These are phyloP conservation scores for Sporothrix brasiliensis DNA, from an alignment of 2,329 filamentous ascomycete species.

Conservation along the genomic window DNA sequence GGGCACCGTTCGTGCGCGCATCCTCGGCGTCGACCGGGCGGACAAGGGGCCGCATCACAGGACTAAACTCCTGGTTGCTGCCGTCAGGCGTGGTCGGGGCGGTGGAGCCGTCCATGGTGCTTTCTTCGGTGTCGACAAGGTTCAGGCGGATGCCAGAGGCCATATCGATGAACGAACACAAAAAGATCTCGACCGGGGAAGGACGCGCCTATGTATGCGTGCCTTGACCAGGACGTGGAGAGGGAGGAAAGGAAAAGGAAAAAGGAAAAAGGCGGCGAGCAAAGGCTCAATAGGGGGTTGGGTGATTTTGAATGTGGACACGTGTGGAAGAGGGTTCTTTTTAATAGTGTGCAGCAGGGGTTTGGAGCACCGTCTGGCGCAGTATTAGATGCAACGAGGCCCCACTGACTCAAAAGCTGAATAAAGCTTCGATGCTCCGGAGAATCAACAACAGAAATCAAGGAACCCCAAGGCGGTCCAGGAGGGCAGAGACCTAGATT, in stretches of 20 bases:
- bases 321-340: conserved; percentile 28
- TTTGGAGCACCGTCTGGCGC: conserved; percentile 20
- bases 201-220: conserved; percentile 10
- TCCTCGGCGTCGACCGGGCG: conserved; percentile 34
- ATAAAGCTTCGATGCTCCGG: conserved; percentile 13
- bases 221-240: background rate
- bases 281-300: background rate
- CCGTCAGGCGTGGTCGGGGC: conserved; percentile 51
- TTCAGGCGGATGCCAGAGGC: conserved; percentile 25
- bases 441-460: conserved; percentile 7
- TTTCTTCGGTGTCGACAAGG: conserved; percentile 40
- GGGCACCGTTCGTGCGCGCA: background rate
- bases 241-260: background rate
- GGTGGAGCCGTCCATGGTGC: conserved; percentile 43
- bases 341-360: conserved; percentile 13
- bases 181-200: background rate
- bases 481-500: background rate
- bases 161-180: conserved; percentile 1
- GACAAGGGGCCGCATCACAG: conserved; percentile 43
- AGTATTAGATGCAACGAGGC: conserved; percentile 2
- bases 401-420: conserved; percentile 27
- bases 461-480: background rate
- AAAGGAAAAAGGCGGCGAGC: conserved; percentile 2
- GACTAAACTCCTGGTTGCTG: conserved; percentile 48
- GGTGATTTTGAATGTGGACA: conserved; percentile 30